Base-by-base conservation (phyloP, 176 grass and related monocot genomes). In the Carex scoparia region DNA sequence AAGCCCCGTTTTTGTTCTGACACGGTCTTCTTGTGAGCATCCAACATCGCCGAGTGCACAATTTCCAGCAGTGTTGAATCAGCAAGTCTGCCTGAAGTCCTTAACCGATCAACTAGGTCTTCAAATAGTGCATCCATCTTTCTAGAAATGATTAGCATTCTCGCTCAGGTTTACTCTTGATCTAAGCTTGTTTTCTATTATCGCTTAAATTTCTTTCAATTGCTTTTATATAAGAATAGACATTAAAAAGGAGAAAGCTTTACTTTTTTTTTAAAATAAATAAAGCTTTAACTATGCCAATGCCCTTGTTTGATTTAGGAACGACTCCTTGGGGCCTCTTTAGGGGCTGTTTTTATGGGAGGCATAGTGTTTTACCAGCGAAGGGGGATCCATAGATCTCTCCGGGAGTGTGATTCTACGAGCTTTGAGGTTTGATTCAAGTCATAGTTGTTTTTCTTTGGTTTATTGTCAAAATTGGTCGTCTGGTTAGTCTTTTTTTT, bases 41-140 rank as follows among this genome's bases (percentile, higher is more conserved):
- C 84, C 78, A 92, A 86, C 88, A 92, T 94, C 3, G 93, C 88
- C 1, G 88, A 89, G 81, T 92, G 89, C 23, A 94, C 90, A 4
- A 92, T 86, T 69, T 89, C 93, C 82, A 92, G 82, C 85, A 94
- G 90, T 84, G 91, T 89, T 23, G 93, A 94, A 81, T 92, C 93
- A 2, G 85, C 86, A 54, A 85, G 82, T 82, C 87, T 90, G 46
- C 87, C 88, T 10, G 88, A 88, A n/a, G 27, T 54, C 63, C 85
- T 85, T 66, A 91, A 55, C 13, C 81, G 84, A 31, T 73, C 70
- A 54, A 90, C 86, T 33, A 94, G 88, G 15, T 81, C 86, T 58
- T 71, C 46, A 83, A 88, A 88, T 87, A 94, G 88, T 19, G 62
- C 76, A 82, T 94, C 86, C 90, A 92, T 92, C 14, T 68, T 70